Evolutionary conservation across 495 filamentous ascomycete species (phyloP), one percentile per base, ranked within the genome.

Genomic region (Penicillium desertorum): DNA sequence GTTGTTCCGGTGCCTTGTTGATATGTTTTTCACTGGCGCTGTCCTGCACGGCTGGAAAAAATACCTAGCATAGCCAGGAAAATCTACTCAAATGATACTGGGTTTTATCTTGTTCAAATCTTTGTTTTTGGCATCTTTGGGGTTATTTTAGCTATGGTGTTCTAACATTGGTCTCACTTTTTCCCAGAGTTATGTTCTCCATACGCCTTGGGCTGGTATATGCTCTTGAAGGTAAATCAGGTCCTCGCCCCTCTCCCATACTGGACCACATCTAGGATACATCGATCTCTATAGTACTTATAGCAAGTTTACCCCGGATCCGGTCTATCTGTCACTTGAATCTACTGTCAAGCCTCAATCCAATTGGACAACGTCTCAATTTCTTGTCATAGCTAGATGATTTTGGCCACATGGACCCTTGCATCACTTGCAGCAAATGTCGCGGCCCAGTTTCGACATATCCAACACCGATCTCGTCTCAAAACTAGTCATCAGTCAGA

Each of bases 171-270:
- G n/a, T 48, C 45, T 42, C 23, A 32, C 11, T 9, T 34, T 44
- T 44, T 14, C n/a, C 10, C 23, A 47, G 25, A 29, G 7, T 17
- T 3, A 88, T 88, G 79, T 54, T 82, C 80, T 23, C 36, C 36
- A 17, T 52, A 43, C 27, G 39, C 22, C 23, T 27, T n/a, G 17
- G 11, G 22, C 37, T 27, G 29, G 32, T 25, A 41, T 27, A 10
- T 17, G 36, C 36, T 39, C 14, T 39, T 4, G 10, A 43, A 43
- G 20, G 41, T 55, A 17, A 46, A 23, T 3, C 12, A 27, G 23
- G 23, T 14, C 14, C 19, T 23, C 14, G 16, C 23, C 14, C 23
- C 44, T 46, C 14, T 29, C 16, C 12, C 19, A 22, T 14, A 45
- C 17, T 1, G 22, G 11, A 25, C 22, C 12, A 23, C 5, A 23